Conservation (phyloP, 2,329 filamentous ascomycete species). For the Grosmannia huntii region DNA sequence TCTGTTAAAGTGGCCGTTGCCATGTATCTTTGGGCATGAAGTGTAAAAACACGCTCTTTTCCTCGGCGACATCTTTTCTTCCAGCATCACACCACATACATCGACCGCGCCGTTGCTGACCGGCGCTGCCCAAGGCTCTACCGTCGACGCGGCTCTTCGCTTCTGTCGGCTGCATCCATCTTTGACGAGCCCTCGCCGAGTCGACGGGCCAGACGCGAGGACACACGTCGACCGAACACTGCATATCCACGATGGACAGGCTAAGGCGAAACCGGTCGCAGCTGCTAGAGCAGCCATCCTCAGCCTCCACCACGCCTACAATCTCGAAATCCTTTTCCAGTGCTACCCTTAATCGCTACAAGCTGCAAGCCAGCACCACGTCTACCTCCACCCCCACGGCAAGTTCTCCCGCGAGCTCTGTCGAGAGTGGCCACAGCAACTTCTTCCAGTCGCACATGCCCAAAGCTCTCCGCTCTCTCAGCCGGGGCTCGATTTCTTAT, state of each 20-base stretch:
- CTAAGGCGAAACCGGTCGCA: slow-evolving; percentile 7
- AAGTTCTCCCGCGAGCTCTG: slow-evolving; percentile 14
- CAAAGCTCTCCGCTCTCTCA: slow-evolving; percentile 13
- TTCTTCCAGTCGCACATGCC: slow-evolving; percentile 15
- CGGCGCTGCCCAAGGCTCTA: not conserved
- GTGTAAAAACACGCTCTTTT: not conserved
- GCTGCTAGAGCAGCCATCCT: not conserved
- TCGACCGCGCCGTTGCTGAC: not conserved
- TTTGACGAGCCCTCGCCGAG: not conserved
- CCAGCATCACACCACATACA: not conserved
- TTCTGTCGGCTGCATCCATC: not conserved
- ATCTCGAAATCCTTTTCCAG: not conserved
- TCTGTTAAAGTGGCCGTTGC: not conserved
- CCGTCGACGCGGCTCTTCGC: not conserved
- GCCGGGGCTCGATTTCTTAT: slow-evolving; percentile 11
- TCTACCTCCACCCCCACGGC: not conserved
- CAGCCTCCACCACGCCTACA: not conserved
- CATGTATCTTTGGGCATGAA: not conserved
- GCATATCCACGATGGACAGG: slow-evolving; percentile 7
- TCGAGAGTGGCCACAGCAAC: slow-evolving; percentile 14
- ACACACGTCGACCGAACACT: not conserved
- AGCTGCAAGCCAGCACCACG: slow-evolving; percentile 10
- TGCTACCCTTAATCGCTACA: not conserved
- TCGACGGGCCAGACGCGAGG: not conserved
- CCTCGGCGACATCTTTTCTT: not conserved